Evolutionary conservation across 176 grass and related monocot species (phyloP).

Genomic region (Hordeum vulgare): MorexV3_pseudomolecules_assembly NC_058523.1:510954391-510954890

Average conservation of each 20-base stretch:
- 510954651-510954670: constrained; percentile 26
- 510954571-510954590: constrained; percentile 51
- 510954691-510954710: neutral
- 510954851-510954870: constrained; percentile 44
- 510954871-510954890: constrained; percentile 76
- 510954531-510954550: constrained; percentile 94
- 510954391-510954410: constrained; percentile 15
- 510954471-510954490: constrained; percentile 82
- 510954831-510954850: constrained; percentile 29
- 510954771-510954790: neutral
- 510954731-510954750: constrained; percentile 7
- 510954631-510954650: constrained; percentile 60
- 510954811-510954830: constrained; percentile 33
- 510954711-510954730: neutral
- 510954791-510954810: constrained; percentile 16
- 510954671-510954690: constrained; percentile 12
- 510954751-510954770: neutral
- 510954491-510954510: constrained; percentile 79
- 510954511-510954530: constrained; percentile 72
- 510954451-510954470: constrained; percentile 41
- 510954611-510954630: constrained; percentile 60
- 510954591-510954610: constrained; percentile 49
- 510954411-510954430: constrained; percentile 11
- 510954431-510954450: constrained; percentile 28
- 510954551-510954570: constrained; percentile 30